Evolutionary conservation across 768 basidiomycete species (phyloP).

Genomic region (Coprinopsis sp.): DNA sequence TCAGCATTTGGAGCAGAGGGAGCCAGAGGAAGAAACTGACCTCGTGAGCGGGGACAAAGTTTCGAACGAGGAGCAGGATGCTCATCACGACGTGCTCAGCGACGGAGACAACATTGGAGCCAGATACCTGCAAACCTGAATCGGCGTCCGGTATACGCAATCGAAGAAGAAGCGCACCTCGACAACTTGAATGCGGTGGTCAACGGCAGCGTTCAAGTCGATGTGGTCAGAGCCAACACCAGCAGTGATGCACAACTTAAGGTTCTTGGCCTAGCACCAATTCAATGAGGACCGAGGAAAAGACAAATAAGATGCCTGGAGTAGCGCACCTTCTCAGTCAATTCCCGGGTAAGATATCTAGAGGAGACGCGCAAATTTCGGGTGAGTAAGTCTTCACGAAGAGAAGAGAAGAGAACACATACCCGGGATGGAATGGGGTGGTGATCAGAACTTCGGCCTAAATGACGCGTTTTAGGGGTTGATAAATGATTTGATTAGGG

Average conservation of each 20-base stretch:
- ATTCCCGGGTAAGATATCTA: constrained; percentile 67
- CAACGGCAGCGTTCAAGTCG: constrained; percentile 84
- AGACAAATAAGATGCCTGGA: too few relatives aligned
- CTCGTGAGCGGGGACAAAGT: constrained; percentile 86
- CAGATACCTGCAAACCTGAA: constrained; percentile 53
- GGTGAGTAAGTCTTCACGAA: neutral
- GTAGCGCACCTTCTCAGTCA: constrained; percentile 55
- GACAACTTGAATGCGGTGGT: constrained; percentile 72
- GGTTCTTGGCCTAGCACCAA: constrained; percentile 65
- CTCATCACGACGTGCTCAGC: constrained; percentile 91
- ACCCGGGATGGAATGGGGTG: constrained; percentile 81
- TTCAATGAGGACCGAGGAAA: neutral
- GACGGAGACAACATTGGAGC: constrained; percentile 87
- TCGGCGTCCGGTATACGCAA: constrained; percentile 9
- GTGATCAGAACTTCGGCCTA: constrained; percentile 80
- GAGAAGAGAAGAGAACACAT: constrained; percentile 11
- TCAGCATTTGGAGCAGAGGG: neutral
- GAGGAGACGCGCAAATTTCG: neutral
- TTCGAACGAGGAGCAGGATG: constrained; percentile 86
- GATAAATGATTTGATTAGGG: neutral
- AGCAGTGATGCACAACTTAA: constrained; percentile 87
- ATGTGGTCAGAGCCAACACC: constrained; percentile 90
- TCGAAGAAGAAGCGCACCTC: constrained; percentile 36
- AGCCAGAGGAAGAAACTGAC: constrained; percentile 25
- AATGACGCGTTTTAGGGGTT: constrained; percentile 1